Evolutionary conservation across 1,139 yeast species (phyloP), one percentile per base, ranked within the genome.

Genomic region (Scheffersomyces quercinus): DNA sequence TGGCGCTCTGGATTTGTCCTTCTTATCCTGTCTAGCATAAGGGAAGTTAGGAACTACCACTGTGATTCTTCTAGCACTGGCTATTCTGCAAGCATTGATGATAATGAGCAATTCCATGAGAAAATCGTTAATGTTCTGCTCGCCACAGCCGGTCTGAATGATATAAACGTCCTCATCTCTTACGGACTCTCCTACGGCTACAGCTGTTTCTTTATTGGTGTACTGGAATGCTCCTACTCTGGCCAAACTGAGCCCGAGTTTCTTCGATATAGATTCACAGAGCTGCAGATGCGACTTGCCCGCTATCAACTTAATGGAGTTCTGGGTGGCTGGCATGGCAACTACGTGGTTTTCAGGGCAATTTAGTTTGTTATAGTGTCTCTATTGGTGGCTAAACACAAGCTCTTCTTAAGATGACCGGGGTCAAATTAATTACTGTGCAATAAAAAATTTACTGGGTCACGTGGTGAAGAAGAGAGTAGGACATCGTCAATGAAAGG

Each of bases 261-360:
- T 75, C 53, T 72, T 69, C 8, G 96, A 82, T 20, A 91, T 91
- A 28, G 79, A 70, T 52, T 82, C 82, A n/a, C 96, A 91, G 42
- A 91, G 77, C 44, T 84, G 90, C 15, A 90, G 88, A 61, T 91
- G 97, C 11, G 95, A 88, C 65, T 90, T 91, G 40, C 96, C 95
- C 13, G 96, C 88, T 42, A 91, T 69, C 43, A 91, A 77, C 64
- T 88, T 90, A 61, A 90, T 90, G 34, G 96, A 87, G 66, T 90
- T 90, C 51, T 54, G 56, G 4, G 55, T 40, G 13, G 43, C 34
- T n/a, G 50, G 48, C 52, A 49, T 49, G 26, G 26, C 8, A 20
- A 6, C 26, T 20, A 20, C 26, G 26, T 20, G 8, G 26, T 5
- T 20, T 20, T 20, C 8, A 20, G 26, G 26, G 26, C 26, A 20